Evolutionary conservation across 1,139 yeast genomes (phyloP), one percentile per base, ranked within the genome.

Genomic region (Magnusiomyces suaveolens): DNA sequence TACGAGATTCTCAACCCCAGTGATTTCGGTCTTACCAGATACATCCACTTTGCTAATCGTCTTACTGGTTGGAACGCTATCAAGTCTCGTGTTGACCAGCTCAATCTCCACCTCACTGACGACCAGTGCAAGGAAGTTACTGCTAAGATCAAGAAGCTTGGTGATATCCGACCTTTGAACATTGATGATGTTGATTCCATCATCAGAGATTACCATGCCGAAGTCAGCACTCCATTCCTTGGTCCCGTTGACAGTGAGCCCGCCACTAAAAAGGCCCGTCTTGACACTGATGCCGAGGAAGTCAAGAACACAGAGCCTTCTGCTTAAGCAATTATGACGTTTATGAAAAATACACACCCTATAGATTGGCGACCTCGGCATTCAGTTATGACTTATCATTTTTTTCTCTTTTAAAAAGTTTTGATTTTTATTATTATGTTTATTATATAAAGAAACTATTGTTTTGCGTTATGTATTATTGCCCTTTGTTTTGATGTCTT

Each of bases 1-100:
- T 92, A 92, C 72, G 98, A 92, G 77, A 92, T 92, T 66, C 80
- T 92, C 70, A 87, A 87, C 71, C 98, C 98, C 59, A 76, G 86
- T 38, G 97, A 90, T 74, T 90, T 90, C 70, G 97, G 97, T 71
- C 81, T 90, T 72, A 84, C 95, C 53, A 82, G 97, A 71, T 90
- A 90, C 71, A 90, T 92, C 67, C 97, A 92, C 74, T 92, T 92
- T 71, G 97, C 97, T 64, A 90, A 90, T 78, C 84, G 97, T 69
- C 79, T 92, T 67, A 92, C 98, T 41, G 98, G 98, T 55, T 92
- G 98, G 98, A 92, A 92, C 72, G 97, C 97, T 52, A 92, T 92
- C 78, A 92, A 92, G 78, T 84, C 95, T 56, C 84, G 98, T 77
- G 98, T 92, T 55, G 98, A 92, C 71, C 97, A 92, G 75, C 82